phyloP scores from a whole-genome alignment of 2,329 filamentous ascomycete genomes.

The Fusarium hainanense region DNA sequence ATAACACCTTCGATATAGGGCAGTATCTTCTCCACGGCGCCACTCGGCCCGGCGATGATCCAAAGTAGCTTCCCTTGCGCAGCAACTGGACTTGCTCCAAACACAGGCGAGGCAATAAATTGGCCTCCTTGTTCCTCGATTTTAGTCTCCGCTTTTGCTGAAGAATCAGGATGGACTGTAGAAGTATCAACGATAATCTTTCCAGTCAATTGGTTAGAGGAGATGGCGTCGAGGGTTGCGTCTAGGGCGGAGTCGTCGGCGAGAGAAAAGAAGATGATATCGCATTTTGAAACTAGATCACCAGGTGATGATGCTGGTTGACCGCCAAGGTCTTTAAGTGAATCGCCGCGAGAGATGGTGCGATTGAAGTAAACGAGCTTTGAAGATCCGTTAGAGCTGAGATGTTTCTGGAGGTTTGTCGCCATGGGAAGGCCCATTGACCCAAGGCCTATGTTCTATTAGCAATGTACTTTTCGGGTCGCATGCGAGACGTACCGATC shows the following conservation, averaged over 20 bases:
- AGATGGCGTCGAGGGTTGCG: conserved; percentile 48
- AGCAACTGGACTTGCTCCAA: conserved; percentile 63
- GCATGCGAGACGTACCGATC: conserved; percentile 11
- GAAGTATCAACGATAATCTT: conserved; percentile 63
- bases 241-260: conserved; percentile 57
- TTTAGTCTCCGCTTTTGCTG: conserved; percentile 43
- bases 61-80: conserved; percentile 59
- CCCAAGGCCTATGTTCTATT: conserved; percentile 54
- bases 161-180: conserved; percentile 60
- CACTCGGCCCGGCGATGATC: conserved; percentile 55
- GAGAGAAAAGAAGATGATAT: conserved; percentile 55
- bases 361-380: conserved; percentile 58
- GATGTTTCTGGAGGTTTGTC: conserved; percentile 59
- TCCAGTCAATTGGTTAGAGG: conserved; percentile 31
- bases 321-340: conserved; percentile 47
- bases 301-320: conserved; percentile 34
- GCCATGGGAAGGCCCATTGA: conserved; percentile 65
- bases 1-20: conserved; percentile 57
- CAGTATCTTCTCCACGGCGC: conserved; percentile 49
- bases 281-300: conserved; percentile 46
- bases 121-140: conserved; percentile 47
- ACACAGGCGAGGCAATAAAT: conserved; percentile 61
- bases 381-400: conserved; percentile 39
- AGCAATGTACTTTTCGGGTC: fast-evolving
- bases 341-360: conserved; percentile 57